phyloP scores from a whole-genome alignment of 345 rosid genomes.

The Bruguiera sexangula region DNA sequence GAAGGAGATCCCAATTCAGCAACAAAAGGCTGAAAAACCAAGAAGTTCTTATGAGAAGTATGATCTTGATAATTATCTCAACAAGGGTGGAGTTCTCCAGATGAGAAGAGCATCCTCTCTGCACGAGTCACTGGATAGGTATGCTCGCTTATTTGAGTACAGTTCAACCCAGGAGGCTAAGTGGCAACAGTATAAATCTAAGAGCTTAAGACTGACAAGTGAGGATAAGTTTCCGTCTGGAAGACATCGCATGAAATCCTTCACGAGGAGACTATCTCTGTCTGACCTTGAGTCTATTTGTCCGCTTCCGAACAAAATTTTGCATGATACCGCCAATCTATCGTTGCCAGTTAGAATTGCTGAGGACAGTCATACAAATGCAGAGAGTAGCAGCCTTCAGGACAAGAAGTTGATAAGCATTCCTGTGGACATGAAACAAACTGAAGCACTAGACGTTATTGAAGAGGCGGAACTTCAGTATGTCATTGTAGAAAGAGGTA shows the following conservation, averaged over 20 bases:
- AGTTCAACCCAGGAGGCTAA: constrained; percentile 34
- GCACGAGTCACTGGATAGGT: constrained; percentile 50
- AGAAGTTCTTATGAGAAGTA: constrained; percentile 9
- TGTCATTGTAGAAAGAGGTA: constrained; percentile 9
- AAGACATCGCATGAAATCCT: constrained; percentile 37
- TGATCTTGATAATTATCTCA: constrained; percentile 21
- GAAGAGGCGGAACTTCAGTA: constrained; percentile 25
- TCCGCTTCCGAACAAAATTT: constrained; percentile 46
- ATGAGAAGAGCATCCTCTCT: constrained; percentile 45
- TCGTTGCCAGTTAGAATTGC: constrained; percentile 21
- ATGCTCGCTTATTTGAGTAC: constrained; percentile 50
- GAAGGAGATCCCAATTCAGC: constrained; percentile 2
- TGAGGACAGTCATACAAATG: background rate
- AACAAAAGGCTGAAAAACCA: constrained; percentile 21
- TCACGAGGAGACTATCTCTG: constrained; percentile 70
- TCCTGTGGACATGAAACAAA: constrained; percentile 23
- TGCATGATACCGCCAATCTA: constrained; percentile 26
- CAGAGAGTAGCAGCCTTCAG: background rate
- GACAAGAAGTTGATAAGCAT: constrained; percentile 14
- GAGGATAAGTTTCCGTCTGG: constrained; percentile 39
- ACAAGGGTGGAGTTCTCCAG: constrained; percentile 4
- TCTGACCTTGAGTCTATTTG: constrained; percentile 65
- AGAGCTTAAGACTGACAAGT: constrained; percentile 53
- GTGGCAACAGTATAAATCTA: constrained; percentile 39
- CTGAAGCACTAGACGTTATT: constrained; percentile 22